These are phyloP conservation scores for Polytrichum formosum DNA, from an alignment of 225 moss, liverwort and hornwort species.

Conservation along the genomic window DNA sequence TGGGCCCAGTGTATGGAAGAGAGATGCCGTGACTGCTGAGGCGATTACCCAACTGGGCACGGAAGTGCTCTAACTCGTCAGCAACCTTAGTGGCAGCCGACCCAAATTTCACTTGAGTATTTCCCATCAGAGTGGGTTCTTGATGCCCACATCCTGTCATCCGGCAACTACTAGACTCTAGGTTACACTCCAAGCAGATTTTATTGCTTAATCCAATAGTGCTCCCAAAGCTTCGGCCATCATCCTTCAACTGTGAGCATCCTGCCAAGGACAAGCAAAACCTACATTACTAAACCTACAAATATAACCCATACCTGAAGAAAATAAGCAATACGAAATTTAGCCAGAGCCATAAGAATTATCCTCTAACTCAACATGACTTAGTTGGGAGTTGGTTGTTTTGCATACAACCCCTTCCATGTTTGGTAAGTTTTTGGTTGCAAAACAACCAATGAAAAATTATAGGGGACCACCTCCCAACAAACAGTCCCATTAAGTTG, in stretches of 20 bases:
- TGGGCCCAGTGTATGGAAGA: slow-evolving; percentile 39
- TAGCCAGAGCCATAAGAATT: too few species aligned
- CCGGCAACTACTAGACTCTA: slow-evolving; percentile 33
- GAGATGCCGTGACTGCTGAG: slow-evolving; percentile 51
- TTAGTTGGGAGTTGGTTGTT: too few species aligned
- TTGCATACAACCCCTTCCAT: too few species aligned
- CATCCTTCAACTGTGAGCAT: slow-evolving; percentile 29
- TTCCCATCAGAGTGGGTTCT: slow-evolving; percentile 18
- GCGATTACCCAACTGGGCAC: slow-evolving; percentile 48
- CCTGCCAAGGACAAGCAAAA: slow-evolving; percentile 18
- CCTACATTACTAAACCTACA: background rate
- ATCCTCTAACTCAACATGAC: too few species aligned
- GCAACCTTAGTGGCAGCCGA: slow-evolving; percentile 44
- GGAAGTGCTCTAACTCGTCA: slow-evolving; percentile 49
- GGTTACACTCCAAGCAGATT: slow-evolving; percentile 36
- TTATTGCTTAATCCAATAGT: slow-evolving; percentile 22
- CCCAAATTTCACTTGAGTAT: slow-evolving; percentile 32
- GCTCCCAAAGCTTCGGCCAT: slow-evolving; percentile 27
- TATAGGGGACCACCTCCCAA: too few species aligned
- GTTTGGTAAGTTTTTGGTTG: too few species aligned
- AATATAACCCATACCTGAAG: background rate
- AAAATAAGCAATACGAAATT: too few species aligned
- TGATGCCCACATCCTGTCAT: slow-evolving; percentile 41
- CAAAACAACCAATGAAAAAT: too few species aligned
- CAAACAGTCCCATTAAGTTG: too few species aligned